These are phyloP conservation scores for Aleurites moluccanus DNA, from an alignment of 441 rosid genomes.

Conservation along the genomic window DNA sequence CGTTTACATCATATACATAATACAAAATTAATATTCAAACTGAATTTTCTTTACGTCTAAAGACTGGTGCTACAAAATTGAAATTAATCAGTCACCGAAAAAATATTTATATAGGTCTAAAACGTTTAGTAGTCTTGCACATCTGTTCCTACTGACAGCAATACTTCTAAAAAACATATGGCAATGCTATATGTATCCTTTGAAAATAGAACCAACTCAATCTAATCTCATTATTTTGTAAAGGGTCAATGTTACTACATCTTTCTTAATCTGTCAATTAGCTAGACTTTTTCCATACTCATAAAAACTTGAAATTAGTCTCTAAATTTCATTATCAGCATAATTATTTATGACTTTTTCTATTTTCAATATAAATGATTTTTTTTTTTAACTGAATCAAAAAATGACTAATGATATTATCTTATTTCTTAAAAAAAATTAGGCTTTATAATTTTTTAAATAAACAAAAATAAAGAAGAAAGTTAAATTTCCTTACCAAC, in stretches of 20 bases:
- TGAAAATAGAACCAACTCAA: not conserved
- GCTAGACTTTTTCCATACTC: not conserved
- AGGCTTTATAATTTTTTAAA: no score
- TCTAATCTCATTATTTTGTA: not conserved
- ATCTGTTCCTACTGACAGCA: not conserved
- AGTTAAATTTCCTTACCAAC: constrained; percentile 45
- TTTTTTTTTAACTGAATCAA: no score
- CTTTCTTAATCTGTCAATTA: not conserved
- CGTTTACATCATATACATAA: not conserved
- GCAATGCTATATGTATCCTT: no score
- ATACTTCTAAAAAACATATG: not conserved
- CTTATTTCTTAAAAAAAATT: no score
- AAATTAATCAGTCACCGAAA: no score
- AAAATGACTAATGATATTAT: no score
- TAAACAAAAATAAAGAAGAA: not conserved
- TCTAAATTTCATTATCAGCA: not conserved
- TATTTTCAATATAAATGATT: no score
- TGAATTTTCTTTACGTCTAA: not conserved
- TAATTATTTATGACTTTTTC: no score
- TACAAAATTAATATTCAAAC: not conserved
- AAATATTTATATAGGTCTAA: not conserved
- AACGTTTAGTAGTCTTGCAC: not conserved
- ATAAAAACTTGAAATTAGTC: no score
- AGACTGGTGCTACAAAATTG: not conserved
- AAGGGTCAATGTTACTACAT: not conserved